These are phyloP conservation scores for Xylariaceae sp. DNA, from an alignment of 2,329 filamentous ascomycete species.

Conservation along the genomic window DNA sequence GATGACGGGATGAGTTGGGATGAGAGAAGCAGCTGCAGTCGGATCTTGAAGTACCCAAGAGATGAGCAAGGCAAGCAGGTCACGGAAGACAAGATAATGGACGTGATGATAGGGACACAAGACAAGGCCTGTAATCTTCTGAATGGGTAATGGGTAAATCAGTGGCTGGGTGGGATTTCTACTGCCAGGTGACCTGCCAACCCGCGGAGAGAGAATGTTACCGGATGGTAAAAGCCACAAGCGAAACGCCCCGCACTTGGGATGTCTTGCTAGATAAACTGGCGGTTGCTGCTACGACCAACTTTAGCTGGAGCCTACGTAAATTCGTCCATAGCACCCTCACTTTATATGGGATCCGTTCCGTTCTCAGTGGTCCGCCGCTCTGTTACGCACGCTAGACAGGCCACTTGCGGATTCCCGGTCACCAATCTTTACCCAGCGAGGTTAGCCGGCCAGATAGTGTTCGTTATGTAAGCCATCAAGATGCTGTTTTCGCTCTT, in stretches of 20 bases:
- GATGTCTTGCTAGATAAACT: neutral
- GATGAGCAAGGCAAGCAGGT: conserved; percentile 3
- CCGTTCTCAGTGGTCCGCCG: neutral
- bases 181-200: neutral
- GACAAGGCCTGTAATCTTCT: neutral
- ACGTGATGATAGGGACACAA: neutral
- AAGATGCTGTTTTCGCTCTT: neutral
- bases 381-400: neutral
- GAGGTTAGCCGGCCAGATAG: neutral
- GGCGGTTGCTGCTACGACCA: too few species aligned
- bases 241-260: neutral
- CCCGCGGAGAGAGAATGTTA: neutral
- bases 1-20: neutral
- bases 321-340: too few species aligned
- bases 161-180: neutral
- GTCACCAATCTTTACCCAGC: neutral
- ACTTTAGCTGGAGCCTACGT: too few species aligned
- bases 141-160: too few species aligned
- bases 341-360: too few species aligned
- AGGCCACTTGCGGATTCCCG: neutral
- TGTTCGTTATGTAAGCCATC: neutral
- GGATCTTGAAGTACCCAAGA: conserved; percentile 2
- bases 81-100: neutral
- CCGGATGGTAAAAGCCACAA: neutral
- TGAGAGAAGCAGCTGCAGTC: conserved; percentile 8